Percentiles rank a stretch among this genome's conserved stretches.
Evolutionary conservation across 306 rosid species (phyloP).

Genomic region (Dryas octopetala): DNA sequence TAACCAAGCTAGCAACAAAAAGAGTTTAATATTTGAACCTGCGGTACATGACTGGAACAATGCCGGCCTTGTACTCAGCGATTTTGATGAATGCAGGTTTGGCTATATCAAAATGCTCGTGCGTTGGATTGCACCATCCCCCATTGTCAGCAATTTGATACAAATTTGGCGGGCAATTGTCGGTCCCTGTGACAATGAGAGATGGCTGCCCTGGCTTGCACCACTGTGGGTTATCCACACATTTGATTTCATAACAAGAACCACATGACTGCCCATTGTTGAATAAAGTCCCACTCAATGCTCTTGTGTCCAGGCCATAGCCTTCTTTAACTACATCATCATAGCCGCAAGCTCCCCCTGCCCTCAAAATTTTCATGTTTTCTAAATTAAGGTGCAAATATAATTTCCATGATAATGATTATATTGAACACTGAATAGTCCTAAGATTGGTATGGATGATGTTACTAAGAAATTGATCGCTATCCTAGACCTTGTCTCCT

Average conservation of each 20-base stretch:
- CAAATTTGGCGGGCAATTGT: conserved; percentile 62
- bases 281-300: conserved; percentile 62
- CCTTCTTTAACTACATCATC: conserved; percentile 68
- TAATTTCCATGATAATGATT: no score
- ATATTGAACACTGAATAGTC: no score
- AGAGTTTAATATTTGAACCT: conserved; percentile 30
- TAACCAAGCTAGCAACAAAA: not conserved
- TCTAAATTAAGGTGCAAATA: no score
- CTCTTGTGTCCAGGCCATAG: conserved; percentile 65
- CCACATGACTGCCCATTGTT: conserved; percentile 64
- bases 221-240: conserved; percentile 42
- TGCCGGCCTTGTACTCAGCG: conserved; percentile 54
- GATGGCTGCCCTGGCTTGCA: conserved; percentile 54
- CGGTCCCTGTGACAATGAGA: conserved; percentile 59
- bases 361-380: not conserved
- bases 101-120: conserved; percentile 71
- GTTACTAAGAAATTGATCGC: no score
- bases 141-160: conserved; percentile 44
- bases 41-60: conserved; percentile 65
- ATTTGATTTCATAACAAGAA: conserved; percentile 68
- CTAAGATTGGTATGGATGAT: no score
- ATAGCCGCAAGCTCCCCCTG: conserved; percentile 90
- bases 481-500: no score
- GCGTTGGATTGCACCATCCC: conserved; percentile 93
- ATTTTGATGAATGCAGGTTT: conserved; percentile 57